Evolutionary conservation across 768 basidiomycete species (phyloP), one percentile per base, ranked within the genome.

Genomic region (Pleurotus djamor): DNA sequence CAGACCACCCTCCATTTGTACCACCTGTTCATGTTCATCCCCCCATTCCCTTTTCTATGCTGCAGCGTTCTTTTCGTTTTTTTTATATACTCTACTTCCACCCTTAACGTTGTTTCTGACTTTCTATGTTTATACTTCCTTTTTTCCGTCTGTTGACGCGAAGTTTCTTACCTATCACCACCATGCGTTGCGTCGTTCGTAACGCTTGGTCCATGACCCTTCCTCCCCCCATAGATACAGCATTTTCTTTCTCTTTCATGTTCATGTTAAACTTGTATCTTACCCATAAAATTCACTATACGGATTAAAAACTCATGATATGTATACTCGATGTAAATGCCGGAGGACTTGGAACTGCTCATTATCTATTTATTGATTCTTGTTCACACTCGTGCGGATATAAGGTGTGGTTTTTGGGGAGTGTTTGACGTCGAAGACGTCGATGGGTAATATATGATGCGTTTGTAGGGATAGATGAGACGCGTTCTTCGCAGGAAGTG

Each of bases 111-210:
- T 12, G 1, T 34, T 33, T 54, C 38, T 36, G 16, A 21, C 16
- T 33, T 41, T 37, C 52, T 37, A 34, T 54, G 52, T 54, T 54
- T 54, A 54, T 54, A 54, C 35, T 54, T 54, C 34, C 52, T 36
- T 54, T 37, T 36, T 54, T 54, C 38, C 33, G 34, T 35, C 14
- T 3, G 21, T 32, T 17, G n/a, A 6, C 38, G 35, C 36, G 7
- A 54, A 10, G 16, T 13, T 37, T 36, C 21, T 28, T 28, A 28
- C 21, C 21, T 28, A 28, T 28, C 21, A 28, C 21, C 21, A 28
- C 21, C 21, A 28, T 28, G 21, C 21, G 21, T 28, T 3, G 21
- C 21, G 21, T 56, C 7, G 12, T 47, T 17, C n/a, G 17, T 47
- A n/a, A n/a, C 34, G 28, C 49, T 33, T 50, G 14, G 47, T 54